These are phyloP conservation scores for Hypoxylon sp. DNA, from an alignment of 2,329 filamentous ascomycete species.

Conservation along the genomic window DNA sequence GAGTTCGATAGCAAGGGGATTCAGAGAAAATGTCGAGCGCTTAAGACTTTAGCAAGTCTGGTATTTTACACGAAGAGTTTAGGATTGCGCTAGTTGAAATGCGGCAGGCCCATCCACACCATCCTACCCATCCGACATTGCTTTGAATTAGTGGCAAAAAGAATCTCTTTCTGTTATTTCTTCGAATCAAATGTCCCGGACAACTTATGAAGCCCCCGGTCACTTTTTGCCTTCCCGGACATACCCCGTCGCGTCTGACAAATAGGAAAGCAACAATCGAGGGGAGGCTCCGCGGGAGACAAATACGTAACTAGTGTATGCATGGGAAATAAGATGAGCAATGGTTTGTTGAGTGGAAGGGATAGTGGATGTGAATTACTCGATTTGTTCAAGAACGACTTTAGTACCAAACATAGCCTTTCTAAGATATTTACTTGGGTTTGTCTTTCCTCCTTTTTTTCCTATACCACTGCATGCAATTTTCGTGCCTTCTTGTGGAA, in stretches of 20 bases:
- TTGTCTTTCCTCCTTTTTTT: conserved; percentile 2
- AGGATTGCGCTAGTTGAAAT: conserved; percentile 36
- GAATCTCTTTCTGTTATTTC: conserved; percentile 24
- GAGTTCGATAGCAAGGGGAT: conserved; percentile 24
- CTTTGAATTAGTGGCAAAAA: conserved; percentile 41
- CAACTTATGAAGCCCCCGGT: conserved; percentile 25
- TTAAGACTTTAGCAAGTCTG: conserved; percentile 6
- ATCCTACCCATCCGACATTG: conserved; percentile 39
- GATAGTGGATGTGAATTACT: conserved; percentile 6
- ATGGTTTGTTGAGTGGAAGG: conserved; percentile 8
- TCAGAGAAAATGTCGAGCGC: conserved; percentile 22
- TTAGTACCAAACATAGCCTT: conserved; percentile 14
- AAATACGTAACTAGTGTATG: conserved; percentile 20
- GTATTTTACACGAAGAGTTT: conserved; percentile 10
- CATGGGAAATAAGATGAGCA: conserved; percentile 23
- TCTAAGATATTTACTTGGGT: conserved; percentile 8
- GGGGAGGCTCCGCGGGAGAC: conserved; percentile 33
- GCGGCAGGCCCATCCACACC: conserved; percentile 39
- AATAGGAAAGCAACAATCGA: conserved; percentile 47
- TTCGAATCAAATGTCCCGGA: conserved; percentile 40
- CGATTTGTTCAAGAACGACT: conserved; percentile 16
- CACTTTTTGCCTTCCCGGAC: conserved; percentile 28
- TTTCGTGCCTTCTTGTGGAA: conserved; percentile 36
- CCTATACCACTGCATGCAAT: neutral
- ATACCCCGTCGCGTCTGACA: conserved; percentile 44